Percentiles rank a stretch among this genome's conserved stretches.
Conservation (phyloP, 2,329 filamentous ascomycete species). For the Talaromyces pinophilus region DNA sequence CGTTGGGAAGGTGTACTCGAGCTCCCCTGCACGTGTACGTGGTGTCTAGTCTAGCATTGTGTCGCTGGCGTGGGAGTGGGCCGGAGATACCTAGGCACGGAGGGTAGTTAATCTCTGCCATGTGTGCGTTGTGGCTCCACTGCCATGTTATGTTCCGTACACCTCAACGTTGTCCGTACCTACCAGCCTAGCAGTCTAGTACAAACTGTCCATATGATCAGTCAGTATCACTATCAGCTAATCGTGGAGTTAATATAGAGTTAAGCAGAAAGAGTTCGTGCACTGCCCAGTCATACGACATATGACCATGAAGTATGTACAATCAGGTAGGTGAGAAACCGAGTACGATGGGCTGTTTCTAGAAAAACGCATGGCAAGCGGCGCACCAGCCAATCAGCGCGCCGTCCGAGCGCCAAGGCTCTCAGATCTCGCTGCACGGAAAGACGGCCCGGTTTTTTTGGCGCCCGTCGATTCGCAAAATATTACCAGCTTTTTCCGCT, state of each 20-base stretch:
- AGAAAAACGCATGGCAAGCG: neutral
- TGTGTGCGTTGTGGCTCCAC: slow-evolving; percentile 10
- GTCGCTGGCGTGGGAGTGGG: neutral
- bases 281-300: neutral
- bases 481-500: neutral
- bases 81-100: slow-evolving; percentile 6
- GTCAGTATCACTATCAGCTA: neutral
- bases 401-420: neutral
- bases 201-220: neutral
- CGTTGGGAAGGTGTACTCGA: slow-evolving; percentile 1
- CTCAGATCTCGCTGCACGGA: slow-evolving; percentile 14
- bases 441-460: slow-evolving; percentile 15
- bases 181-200: neutral
- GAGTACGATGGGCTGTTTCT: neutral
- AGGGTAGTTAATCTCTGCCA: slow-evolving; percentile 10
- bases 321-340: neutral
- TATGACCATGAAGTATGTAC: neutral
- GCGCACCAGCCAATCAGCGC: neutral
- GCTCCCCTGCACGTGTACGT: neutral
- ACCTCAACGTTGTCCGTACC: neutral
- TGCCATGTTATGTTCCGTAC: neutral
- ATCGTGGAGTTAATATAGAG: neutral
- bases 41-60: neutral
- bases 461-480: neutral
- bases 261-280: neutral